Base-by-base conservation (phyloP, 108 stramenopile genomes). In the Epithemia pelagica region DNA sequence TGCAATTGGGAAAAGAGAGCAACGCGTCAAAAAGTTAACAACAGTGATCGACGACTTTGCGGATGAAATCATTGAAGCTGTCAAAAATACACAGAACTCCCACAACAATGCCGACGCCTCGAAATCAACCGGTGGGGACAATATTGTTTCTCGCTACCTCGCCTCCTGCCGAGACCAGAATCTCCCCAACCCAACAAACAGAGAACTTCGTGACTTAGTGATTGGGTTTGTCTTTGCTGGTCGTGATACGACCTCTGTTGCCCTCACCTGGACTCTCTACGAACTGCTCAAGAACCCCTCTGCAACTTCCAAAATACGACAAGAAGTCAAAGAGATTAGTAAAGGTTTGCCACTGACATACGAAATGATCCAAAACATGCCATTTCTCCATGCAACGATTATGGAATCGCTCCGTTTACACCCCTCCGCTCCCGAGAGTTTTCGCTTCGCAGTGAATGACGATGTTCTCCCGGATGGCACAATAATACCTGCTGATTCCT, bases 401-500 rank as follows among this genome's bases (percentile, higher is more conserved):
- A 52, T 61, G 28, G 85, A 86, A 62, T 76, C 64, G 22, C 54
- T 86, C 3, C 79, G 85, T 1, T 68, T 86, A n/a, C 77, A 75
- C 37, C 82, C 81, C 18, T 54, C 70, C 30, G 80, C 80, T 25
- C 76, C 82, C 22, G 61, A 65, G 19, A 77, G 79, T 30, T 64
- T 61, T 26, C 77, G 78, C 52, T 71, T 61, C 27, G 67, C 67
- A 32, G 28, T 57, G 24, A 32, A 70, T 7, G 79, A 71, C 61
- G 77, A 78, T 54, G 66, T 68, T n/a, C 58, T 80, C 24, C 85
- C 85, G 32, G 85, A 86, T 62, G 81, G 81, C 33, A 81, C 82
- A 19, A 22, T 1, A 15, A 59, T 86, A 18, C 68, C 67, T 21
- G 57, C 52, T 20, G 82, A 79, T 10, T 29, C 67, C 22, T 59